Conservation (phyloP, 2,329 filamentous ascomycete species). For the Hymenoscyphus occultus region DNA sequence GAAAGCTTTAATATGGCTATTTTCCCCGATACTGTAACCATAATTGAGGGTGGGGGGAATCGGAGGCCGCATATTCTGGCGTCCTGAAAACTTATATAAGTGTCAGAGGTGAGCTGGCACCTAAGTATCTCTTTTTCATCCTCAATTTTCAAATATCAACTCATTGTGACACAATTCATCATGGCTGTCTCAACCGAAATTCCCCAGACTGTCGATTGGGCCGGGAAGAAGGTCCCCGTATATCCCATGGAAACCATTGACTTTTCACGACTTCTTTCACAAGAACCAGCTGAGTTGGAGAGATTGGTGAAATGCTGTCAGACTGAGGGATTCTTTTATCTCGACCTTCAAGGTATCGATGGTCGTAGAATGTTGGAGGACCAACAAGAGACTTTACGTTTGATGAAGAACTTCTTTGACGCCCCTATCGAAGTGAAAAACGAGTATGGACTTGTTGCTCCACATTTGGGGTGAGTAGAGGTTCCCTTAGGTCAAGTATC, state of each 20-base stretch:
- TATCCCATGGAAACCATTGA: constrained; percentile 52
- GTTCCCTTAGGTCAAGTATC: neutral
- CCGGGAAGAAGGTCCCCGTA: constrained; percentile 48
- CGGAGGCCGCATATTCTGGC: neutral
- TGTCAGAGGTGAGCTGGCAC: neutral
- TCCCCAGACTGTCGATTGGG: constrained; percentile 48
- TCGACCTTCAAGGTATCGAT: constrained; percentile 52
- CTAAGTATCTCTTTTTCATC: neutral
- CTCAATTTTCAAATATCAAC: neutral
- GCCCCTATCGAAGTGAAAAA: constrained; percentile 54
- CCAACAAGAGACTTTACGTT: constrained; percentile 49
- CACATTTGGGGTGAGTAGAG: constrained; percentile 47
- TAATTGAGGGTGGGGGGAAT: constrained; percentile 3
- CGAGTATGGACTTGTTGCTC: constrained; percentile 52
- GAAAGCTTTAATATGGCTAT: neutral
- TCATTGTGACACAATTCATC: neutral
- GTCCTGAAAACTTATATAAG: constrained; percentile 4
- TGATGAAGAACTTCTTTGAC: constrained; percentile 56
- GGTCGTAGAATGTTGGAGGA: constrained; percentile 52
- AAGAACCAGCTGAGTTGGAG: constrained; percentile 52
- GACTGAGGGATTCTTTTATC: constrained; percentile 54
- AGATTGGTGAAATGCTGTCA: constrained; percentile 49
- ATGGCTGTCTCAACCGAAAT: constrained; percentile 42
- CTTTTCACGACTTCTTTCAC: constrained; percentile 50
- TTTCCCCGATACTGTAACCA: neutral